Conservation (phyloP, 805 yeast genomes). For the Metschnikowia gelsemii region DNA sequence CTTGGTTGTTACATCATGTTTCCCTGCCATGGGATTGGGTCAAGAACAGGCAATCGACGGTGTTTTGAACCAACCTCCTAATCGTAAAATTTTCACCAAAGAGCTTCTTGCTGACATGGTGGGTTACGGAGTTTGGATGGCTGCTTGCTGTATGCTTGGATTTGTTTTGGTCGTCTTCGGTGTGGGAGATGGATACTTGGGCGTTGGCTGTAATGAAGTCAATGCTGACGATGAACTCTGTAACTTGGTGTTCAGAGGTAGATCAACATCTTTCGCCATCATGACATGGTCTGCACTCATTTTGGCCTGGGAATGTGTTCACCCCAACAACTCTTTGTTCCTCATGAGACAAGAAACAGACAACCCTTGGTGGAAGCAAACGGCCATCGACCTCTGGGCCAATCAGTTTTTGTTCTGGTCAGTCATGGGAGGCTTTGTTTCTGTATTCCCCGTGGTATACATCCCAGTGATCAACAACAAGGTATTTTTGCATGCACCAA, state of each 20-base stretch:
- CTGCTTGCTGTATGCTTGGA: conserved; percentile 38
- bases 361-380: conserved; percentile 38
- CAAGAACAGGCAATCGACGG: conserved; percentile 42
- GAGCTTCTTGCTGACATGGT: conserved; percentile 43
- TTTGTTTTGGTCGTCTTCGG: conserved; percentile 40
- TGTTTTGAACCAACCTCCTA: conserved; percentile 38
- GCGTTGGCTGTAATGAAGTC: conserved; percentile 35
- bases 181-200: conserved; percentile 40
- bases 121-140: conserved; percentile 44
- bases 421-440: conserved; percentile 33
- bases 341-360: conserved; percentile 38
- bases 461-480: conserved; percentile 41
- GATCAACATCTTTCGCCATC: conserved; percentile 39
- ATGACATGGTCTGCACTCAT: conserved; percentile 44
- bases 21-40: conserved; percentile 27
- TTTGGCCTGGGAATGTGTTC: conserved; percentile 43
- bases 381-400: conserved; percentile 34
- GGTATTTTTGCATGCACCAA: conserved; percentile 39
- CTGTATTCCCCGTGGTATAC: conserved; percentile 42
- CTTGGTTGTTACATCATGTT: conserved; percentile 23
- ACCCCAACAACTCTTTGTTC: conserved; percentile 36
- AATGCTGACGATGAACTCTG: conserved; percentile 23
- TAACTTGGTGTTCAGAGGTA: conserved; percentile 36
- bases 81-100: conserved; percentile 38
- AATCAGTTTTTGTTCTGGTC: conserved; percentile 42